Base-by-base conservation (phyloP, 768 basidiomycete species). In the Mycena chlorophos region DNA sequence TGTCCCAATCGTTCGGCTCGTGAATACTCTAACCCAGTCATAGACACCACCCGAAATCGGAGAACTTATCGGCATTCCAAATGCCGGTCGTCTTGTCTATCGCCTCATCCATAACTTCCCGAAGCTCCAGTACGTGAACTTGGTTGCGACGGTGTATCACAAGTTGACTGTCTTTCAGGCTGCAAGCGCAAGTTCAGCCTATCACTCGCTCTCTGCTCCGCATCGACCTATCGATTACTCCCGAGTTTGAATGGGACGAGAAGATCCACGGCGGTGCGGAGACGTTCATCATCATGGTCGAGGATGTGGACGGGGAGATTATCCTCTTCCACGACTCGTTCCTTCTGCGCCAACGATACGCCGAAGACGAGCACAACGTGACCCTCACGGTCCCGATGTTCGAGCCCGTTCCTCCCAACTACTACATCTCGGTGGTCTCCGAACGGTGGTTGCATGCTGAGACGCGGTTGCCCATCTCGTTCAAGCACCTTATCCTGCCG, bases 171-270 rank as follows among this genome's bases (percentile, higher is more conserved):
- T 48, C 34, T 52, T 4, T 1, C 60, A 91, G 89, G 63, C 75
- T 99, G 13, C 89, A 96, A 69, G 96, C 97, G 0, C 92, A 97
- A 66, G 96, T 98, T 0, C 92, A 97, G 64, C 97, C 96, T 0
- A 94, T 99, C 65, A 98, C 97, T 0, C 87, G 95, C 10, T 91
- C 93, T 0, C 83, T 98, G 14, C 81, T 99, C 14, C 86, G 92
- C 29, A 88, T 98, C 52, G 96, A 98, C 61, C 73, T 99, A 16
- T 93, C 92, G 2, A 95, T 99, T 67, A 84, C 86, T 3, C 95
- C 97, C n/a, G 97, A 98, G 68, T 99, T 98, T 84, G 83, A 88
- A 42, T 99, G 97, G 97, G 95, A 98, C 31, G 91, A 94, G 65
- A 92, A 92, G 69, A 83, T 94, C 5, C 96, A 98, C 62, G 91